Evolutionary conservation across 2,329 filamentous ascomycete species (phyloP).

Genomic region (Pseudogymnoascus sp.): DNA sequence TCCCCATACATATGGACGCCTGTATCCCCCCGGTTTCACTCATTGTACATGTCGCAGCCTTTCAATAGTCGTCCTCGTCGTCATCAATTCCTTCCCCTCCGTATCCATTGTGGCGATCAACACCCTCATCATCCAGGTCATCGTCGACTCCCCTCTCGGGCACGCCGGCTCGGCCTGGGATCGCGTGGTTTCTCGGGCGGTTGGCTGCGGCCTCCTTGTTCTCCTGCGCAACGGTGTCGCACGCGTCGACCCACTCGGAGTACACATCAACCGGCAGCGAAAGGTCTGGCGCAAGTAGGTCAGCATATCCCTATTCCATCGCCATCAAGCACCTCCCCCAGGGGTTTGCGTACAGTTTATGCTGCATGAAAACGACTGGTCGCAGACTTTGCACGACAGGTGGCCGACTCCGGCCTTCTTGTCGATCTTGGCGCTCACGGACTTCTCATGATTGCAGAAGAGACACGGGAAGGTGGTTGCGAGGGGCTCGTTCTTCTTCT

Average conservation of each 20-base stretch:
- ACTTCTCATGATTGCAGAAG: conserved; percentile 97
- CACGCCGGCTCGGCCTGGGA: conserved; percentile 4
- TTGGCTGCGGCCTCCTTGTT: conserved; percentile 32
- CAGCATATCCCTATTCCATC: conserved; percentile 13
- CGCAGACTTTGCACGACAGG: conserved; percentile 85
- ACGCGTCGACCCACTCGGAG: conserved; percentile 97
- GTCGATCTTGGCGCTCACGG: conserved; percentile 82
- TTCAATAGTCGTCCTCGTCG: conserved; percentile 50
- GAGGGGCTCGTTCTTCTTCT: conserved; percentile 51
- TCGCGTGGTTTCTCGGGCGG: not conserved
- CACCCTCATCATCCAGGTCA: conserved; percentile 23
- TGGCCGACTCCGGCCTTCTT: conserved; percentile 84
- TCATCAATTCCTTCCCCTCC: conserved; percentile 44
- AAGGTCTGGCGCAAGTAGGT: conserved; percentile 50
- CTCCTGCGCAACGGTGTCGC: conserved; percentile 61
- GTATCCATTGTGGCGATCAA: conserved; percentile 35
- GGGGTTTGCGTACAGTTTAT: conserved; percentile 62
- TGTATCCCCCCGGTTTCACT: not conserved
- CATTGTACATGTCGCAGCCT: not conserved
- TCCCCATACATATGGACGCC: not conserved
- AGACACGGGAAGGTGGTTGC: conserved; percentile 88
- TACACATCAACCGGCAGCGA: conserved; percentile 92
- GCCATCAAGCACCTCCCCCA: not conserved
- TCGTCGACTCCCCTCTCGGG: conserved; percentile 18
- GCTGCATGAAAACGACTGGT: conserved; percentile 83